Base-by-base conservation (phyloP, 257 asterid genomes). In the Solanum bulbocastanum region DNA sequence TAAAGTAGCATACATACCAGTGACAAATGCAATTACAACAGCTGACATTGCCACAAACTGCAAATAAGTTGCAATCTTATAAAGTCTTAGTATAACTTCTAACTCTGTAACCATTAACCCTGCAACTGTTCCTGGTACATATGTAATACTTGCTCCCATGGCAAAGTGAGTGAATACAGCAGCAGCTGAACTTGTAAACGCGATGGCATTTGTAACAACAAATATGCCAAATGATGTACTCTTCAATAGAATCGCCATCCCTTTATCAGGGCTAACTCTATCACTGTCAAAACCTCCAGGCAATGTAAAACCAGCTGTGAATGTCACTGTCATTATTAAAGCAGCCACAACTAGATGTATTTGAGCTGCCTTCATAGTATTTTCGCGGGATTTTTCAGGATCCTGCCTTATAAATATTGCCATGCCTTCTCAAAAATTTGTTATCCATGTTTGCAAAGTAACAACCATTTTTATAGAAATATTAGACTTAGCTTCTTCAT, bases 1-100 rank as follows among this genome's bases (percentile, higher is more conserved):
- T 58, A 89, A 84, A 30, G 87, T 86, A 30, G 86, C 87, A 15
- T 40, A 84, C 83, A 87, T 25, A 2, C 89, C 89, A 9, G 91
- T 89, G 4, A 83, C 30, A 65, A 89, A 89, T 10, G 89, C 87
- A 44, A 86, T 32, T 14, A 83, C 84, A 13, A 89, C 36, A 20
- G 89, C 90, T 32, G 4, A 71, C 86, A 89, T 81, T n/a, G 89
- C 58, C 3, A 89, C 30, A 62, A 84, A 36, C 46, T 73, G 81
- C 46, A 73, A 73, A 20, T 4, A 18, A 35, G 25, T 10, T 73
- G 81, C 81, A 23, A 73, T 35, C 16, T 3, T 20, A 35, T 35
- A 20, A 33, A 73, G 46, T 0, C n/a, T 0, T 35, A 71, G 23
- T 16, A 71, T 18, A 32, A 71, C 40, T 16, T 9, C 0, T 36